Conservation (phyloP, 2,329 filamentous ascomycete genomes). For the Epichloe scottii region DNA sequence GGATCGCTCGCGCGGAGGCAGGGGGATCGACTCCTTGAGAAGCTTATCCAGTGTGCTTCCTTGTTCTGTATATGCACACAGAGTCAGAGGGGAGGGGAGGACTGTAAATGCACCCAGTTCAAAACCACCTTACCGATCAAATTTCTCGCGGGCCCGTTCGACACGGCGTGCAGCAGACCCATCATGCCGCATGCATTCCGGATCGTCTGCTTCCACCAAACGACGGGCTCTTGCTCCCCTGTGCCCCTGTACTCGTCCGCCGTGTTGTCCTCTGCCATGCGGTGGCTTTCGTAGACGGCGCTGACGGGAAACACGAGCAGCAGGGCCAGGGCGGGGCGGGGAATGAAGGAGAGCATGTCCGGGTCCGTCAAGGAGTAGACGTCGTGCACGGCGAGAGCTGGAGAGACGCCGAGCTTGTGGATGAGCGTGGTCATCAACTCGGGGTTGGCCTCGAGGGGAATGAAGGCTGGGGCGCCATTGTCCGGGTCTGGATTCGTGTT, state of each 20-base stretch:
- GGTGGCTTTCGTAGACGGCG: slow-evolving; percentile 63
- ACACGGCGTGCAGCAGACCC: slow-evolving; percentile 69
- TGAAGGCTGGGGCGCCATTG: slow-evolving; percentile 33
- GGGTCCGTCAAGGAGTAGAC: slow-evolving; percentile 84
- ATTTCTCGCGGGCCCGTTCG: slow-evolving; percentile 58
- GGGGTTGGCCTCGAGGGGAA: slow-evolving; percentile 63
- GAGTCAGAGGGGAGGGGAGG: background rate
- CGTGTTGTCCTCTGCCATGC: slow-evolving; percentile 58
- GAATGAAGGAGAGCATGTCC: slow-evolving; percentile 73
- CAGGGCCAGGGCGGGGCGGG: slow-evolving; percentile 75
- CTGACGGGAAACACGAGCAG: slow-evolving; percentile 87
- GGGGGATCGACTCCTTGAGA: slow-evolving; percentile 55
- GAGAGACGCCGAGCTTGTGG: slow-evolving; percentile 71
- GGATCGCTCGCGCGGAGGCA: slow-evolving; percentile 54
- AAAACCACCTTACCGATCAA: slow-evolving; percentile 37
- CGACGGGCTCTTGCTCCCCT: slow-evolving; percentile 59
- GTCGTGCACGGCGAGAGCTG: slow-evolving; percentile 69
- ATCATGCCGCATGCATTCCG: slow-evolving; percentile 88
- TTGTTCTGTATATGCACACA: slow-evolving; percentile 20
- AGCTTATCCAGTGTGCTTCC: slow-evolving; percentile 50
- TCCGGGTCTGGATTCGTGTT: slow-evolving; percentile 28
- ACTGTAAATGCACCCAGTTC: slow-evolving; percentile 8
- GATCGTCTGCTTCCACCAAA: slow-evolving; percentile 95
- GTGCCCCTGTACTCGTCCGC: slow-evolving; percentile 51
- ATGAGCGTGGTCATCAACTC: slow-evolving; percentile 77